Base-by-base conservation (phyloP, 441 rosid genomes). In the Erodium moschatum region DNA sequence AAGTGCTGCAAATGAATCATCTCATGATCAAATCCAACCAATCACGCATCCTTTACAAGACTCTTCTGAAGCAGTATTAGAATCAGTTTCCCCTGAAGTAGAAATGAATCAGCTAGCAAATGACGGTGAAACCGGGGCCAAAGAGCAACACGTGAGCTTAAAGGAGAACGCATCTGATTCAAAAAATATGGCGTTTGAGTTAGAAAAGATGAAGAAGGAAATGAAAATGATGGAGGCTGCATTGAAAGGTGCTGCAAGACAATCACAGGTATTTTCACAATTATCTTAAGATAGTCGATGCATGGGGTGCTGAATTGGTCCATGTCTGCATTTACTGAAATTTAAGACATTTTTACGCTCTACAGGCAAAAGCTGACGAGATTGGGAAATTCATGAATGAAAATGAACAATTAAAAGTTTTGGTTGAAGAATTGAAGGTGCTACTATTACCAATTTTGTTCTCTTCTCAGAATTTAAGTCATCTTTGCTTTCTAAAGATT, bases 331-430 rank as follows among this genome's bases (percentile, higher is more conserved):
- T 73, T 46, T 76, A 68, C 63, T 79, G 24, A 72, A 38, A 72
- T 70, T 64, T 58, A 64, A 72, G 24, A 20, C 4, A 15, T 70
- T 33, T 65, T 29, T 38, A 56, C 48, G 63, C 65, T 73, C 82
- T 67, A 64, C 82, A 95, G 97, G 95, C 99, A 78, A 95, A 95
- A 81, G 97, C 99, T 76, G 99, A 91, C 84, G 99, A 91, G 82
- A 95, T 95, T 68, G 96, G 96, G 5, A 94, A 83, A 74, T 66
- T 89, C 83, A 91, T 91, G 97, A 91, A 88, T 80, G 97, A 94
- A 80, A 94, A 94, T 78, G 99, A 94, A 86, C 89, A 88, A 71
- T 87, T 89, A 74, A 94, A 91, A 87, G 75, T 77, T 71, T 80
- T 83, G 65, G 80, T 81, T 71, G 91, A 85, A 76, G 91, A 91